Conservation (phyloP, 768 basidiomycete species). For the Asterophora parasitica region DNA sequence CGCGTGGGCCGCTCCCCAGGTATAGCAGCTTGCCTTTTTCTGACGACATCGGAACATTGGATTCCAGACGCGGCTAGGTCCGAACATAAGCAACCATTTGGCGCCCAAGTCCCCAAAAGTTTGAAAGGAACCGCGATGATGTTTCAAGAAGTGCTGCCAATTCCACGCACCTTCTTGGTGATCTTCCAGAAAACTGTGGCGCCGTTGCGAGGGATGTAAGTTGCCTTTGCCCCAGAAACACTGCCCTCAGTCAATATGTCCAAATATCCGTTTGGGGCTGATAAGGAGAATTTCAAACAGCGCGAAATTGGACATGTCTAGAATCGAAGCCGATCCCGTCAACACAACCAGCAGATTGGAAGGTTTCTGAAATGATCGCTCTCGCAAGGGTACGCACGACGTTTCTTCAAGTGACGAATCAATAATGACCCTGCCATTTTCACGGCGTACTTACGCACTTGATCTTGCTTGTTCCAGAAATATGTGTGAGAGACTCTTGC, state of each 20-base stretch:
- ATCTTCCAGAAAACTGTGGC: slow-evolving; percentile 30
- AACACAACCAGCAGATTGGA: slow-evolving; percentile 6
- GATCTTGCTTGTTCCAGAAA: slow-evolving; percentile 8
- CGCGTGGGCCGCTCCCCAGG: slow-evolving; percentile 35
- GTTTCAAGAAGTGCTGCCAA: slow-evolving; percentile 26
- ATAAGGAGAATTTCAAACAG: slow-evolving; percentile 22
- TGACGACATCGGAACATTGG: slow-evolving; percentile 41
- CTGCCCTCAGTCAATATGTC: slow-evolving; percentile 9
- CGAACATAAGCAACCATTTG: slow-evolving; percentile 32
- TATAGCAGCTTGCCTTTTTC: slow-evolving; percentile 39
- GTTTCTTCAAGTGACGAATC: neutral
- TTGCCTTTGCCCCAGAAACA: slow-evolving; percentile 5
- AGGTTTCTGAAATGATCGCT: slow-evolving; percentile 1
- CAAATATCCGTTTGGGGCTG: slow-evolving; percentile 7
- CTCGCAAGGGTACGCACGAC: slow-evolving; percentile 2
- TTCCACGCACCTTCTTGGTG: slow-evolving; percentile 23
- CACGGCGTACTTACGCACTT: no score
- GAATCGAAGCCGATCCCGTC: slow-evolving; percentile 1
- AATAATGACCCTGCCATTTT: neutral
- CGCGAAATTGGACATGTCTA: slow-evolving; percentile 19
- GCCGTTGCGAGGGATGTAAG: slow-evolving; percentile 17
- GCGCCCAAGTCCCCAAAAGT: slow-evolving; percentile 33
- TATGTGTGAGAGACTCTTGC: slow-evolving; percentile 9
- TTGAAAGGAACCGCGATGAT: slow-evolving; percentile 28
- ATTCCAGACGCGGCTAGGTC: slow-evolving; percentile 48